phyloP scores from a whole-genome alignment of 495 filamentous ascomycete species.

The Hypoxylon lenormandii region DNA sequence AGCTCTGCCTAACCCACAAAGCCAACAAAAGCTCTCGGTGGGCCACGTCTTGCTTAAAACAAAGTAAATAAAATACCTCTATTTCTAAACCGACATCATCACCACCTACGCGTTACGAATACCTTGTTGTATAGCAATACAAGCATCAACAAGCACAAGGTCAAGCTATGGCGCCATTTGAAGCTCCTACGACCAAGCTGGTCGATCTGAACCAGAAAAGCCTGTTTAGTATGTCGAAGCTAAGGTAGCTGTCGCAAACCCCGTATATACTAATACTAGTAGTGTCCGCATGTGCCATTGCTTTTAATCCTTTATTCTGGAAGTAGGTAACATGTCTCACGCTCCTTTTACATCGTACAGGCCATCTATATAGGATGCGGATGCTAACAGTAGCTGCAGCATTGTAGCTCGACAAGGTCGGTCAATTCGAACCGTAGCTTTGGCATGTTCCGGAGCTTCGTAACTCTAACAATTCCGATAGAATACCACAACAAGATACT shows the following conservation, averaged over 20 bases:
- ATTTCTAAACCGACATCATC: constrained; percentile 20
- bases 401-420: constrained; percentile 76
- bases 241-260: neutral
- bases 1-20: constrained; percentile 27
- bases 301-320: constrained; percentile 84
- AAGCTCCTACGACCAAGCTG: constrained; percentile 53
- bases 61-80: neutral
- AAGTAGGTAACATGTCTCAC: constrained; percentile 67
- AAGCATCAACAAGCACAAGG: neutral
- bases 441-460: neutral
- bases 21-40: constrained; percentile 11
- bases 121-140: neutral
- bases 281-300: constrained; percentile 76
- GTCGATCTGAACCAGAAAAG: constrained; percentile 75
- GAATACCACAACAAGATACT: constrained; percentile 92
- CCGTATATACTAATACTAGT: constrained; percentile 23
- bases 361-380: constrained; percentile 9
- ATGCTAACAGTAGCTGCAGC: constrained; percentile 54
- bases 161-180: constrained; percentile 44
- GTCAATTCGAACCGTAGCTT: constrained; percentile 19
- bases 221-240: constrained; percentile 66
- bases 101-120: constrained; percentile 1
- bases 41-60: constrained; percentile 21
- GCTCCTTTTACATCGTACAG: neutral
- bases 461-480: constrained; percentile 49